Conservation (phyloP, 2,329 filamentous ascomycete genomes). For the Pseudogymnoascus sp. region DNA sequence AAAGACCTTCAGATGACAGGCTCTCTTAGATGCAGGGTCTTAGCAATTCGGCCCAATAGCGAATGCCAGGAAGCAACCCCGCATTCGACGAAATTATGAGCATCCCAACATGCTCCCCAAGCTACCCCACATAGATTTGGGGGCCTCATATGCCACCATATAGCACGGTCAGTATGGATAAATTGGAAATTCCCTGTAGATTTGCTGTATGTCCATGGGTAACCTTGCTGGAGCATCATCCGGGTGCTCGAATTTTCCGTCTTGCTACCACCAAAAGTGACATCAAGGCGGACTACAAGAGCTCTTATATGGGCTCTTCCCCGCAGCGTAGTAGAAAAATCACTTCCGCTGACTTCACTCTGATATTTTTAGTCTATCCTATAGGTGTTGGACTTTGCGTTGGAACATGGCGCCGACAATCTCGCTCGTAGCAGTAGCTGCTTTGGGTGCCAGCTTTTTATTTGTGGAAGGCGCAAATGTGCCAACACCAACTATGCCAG, state of each 20-base stretch:
- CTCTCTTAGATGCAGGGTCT: neutral
- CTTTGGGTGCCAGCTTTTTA: neutral
- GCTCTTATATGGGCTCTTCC: neutral
- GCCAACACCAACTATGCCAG: neutral
- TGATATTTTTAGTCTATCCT: neutral
- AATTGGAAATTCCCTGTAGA: neutral
- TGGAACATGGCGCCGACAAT: neutral
- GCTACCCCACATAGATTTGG: neutral
- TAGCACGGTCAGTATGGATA: neutral
- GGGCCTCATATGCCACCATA: neutral
- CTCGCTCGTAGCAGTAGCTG: neutral
- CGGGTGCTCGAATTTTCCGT: neutral
- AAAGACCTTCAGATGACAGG: neutral
- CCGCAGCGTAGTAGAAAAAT: neutral
- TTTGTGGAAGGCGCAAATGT: neutral
- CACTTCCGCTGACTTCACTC: neutral
- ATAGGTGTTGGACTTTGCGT: neutral
- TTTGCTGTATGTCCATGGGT: neutral
- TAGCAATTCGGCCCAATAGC: neutral
- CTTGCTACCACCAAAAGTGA: neutral
- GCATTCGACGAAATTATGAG: neutral
- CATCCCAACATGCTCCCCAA: neutral
- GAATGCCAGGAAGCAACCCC: neutral
- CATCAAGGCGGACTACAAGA: neutral
- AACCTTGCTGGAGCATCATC: neutral